Conservation (phyloP, 345 rosid species). For the Syzygium aqueum region DNA sequence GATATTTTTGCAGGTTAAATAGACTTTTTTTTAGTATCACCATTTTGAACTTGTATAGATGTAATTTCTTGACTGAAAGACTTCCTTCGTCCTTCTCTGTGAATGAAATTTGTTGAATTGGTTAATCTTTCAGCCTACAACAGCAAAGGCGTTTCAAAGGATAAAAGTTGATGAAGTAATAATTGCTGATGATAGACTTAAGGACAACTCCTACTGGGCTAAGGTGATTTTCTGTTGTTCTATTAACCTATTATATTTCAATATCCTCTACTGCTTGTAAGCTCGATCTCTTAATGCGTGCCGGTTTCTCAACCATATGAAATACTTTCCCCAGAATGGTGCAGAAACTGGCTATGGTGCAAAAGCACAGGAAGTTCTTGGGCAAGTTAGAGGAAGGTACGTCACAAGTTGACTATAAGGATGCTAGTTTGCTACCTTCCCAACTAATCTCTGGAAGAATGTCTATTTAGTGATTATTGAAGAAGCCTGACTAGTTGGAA, state of each 20-base stretch:
- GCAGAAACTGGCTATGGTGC: constrained; percentile 90
- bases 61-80: background rate
- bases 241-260: background rate
- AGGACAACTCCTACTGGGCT: constrained; percentile 92
- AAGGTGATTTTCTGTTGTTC: constrained; percentile 35
- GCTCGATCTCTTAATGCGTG: background rate
- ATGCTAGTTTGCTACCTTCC: background rate
- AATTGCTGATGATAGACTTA: constrained; percentile 60
- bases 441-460: background rate
- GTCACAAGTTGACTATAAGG: background rate
- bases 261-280: background rate
- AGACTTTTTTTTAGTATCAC: background rate
- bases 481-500: background rate
- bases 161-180: constrained; percentile 65
- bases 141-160: constrained; percentile 63
- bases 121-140: constrained; percentile 47
- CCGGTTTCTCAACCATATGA: background rate
- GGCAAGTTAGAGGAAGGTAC: constrained; percentile 96
- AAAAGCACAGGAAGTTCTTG: constrained; percentile 89
- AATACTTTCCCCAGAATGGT: constrained; percentile 39
- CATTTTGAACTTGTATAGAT: background rate
- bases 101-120: background rate
- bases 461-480: background rate
- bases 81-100: background rate
- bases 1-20: background rate